Evolutionary conservation across 345 rosid genomes (phyloP).

Genomic region (Bruguiera sexangula): DNA sequence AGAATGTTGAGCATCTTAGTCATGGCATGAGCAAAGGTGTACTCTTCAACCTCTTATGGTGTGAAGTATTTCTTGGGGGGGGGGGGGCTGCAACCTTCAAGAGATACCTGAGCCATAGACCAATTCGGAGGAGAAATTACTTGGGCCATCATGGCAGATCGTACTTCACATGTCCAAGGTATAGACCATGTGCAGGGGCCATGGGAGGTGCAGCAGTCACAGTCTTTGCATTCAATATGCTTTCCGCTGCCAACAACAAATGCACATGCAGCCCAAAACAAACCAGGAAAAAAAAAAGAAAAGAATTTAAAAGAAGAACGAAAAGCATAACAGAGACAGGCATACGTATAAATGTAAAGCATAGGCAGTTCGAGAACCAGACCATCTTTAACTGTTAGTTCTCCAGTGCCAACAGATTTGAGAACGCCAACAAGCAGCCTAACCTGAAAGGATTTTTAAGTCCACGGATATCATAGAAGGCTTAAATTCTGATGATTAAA

Average conservation of each 20-base stretch:
- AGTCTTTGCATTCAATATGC: constrained; percentile 64
- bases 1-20: no score
- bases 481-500: not conserved
- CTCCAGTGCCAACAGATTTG: constrained; percentile 81
- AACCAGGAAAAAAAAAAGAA: not conserved
- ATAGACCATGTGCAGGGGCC: constrained; percentile 88
- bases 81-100: no score
- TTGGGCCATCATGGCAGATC: constrained; percentile 43
- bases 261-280: not conserved
- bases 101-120: no score
- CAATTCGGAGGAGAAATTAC: no score
- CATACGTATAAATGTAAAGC: not conserved
- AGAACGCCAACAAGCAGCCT: constrained; percentile 81
- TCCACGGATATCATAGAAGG: not conserved
- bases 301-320: not conserved
- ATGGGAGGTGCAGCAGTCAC: constrained; percentile 70
- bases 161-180: constrained; percentile 77
- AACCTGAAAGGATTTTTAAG: constrained; percentile 49
- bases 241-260: constrained; percentile 45
- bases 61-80: no score
- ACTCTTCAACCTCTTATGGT: no score
- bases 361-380: constrained; percentile 12
- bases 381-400: constrained; percentile 66
- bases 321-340: not conserved
- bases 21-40: no score